These are phyloP conservation scores for Amanita polypyramis DNA, from an alignment of 768 basidiomycete genomes.

Conservation along the genomic window DNA sequence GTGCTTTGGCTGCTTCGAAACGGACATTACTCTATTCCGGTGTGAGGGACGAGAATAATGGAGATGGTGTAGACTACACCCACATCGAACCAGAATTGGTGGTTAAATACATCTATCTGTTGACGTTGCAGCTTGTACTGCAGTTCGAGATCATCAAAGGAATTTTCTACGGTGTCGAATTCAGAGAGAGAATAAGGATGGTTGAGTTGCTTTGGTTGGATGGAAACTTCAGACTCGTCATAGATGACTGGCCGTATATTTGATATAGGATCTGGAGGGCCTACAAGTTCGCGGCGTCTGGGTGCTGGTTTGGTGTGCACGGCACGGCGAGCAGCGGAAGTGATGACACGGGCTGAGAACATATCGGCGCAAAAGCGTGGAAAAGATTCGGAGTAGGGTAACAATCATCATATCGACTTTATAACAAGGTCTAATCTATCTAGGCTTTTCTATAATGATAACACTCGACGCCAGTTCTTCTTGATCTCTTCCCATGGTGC, in stretches of 20 bases:
- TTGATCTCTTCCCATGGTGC: constrained; percentile 24
- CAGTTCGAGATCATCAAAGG: constrained; percentile 40
- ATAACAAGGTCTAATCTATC: neutral
- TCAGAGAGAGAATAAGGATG: constrained; percentile 79
- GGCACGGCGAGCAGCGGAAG: neutral
- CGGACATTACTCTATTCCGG: constrained; percentile 61
- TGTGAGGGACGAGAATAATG: neutral
- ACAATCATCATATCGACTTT: too few species aligned
- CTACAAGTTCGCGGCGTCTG: constrained; percentile 31
- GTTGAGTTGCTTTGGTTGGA: constrained; percentile 22
- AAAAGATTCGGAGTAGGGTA: too few species aligned
- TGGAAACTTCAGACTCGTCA: constrained; percentile 38
- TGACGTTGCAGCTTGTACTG: constrained; percentile 65
- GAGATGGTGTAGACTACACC: constrained; percentile 19
- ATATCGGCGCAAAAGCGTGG: neutral
- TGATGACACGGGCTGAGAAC: neutral
- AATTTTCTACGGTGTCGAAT: constrained; percentile 32
- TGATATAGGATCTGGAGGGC: constrained; percentile 69
- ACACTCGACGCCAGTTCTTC: constrained; percentile 18
- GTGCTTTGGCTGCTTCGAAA: constrained; percentile 62
- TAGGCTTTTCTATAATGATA: constrained; percentile 17
- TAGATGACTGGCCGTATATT: constrained; percentile 75
- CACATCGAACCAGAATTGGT: constrained; percentile 76
- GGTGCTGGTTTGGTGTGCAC: neutral
- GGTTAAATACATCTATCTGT: constrained; percentile 65